A percentile compares a stretch with the other conserved stretches of the same genome.
Evolutionary conservation across 192 early-diverging fungal species (phyloP).

Genomic region (Coemansia sp.): DNA sequence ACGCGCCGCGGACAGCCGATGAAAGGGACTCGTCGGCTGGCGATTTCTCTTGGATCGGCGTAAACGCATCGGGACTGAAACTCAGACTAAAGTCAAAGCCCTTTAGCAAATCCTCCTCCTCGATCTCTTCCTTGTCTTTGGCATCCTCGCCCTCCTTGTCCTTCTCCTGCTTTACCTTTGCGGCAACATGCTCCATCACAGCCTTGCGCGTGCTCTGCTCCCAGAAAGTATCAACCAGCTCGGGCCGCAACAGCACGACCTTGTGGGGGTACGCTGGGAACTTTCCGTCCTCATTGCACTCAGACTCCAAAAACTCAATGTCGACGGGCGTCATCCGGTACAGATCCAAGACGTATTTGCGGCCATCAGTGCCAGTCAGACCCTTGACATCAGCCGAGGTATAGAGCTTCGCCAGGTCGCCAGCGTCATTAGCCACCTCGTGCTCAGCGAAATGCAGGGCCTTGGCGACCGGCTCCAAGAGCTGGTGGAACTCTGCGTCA

Average conservation of each 20-base stretch:
- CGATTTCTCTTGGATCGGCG: conserved; percentile 46
- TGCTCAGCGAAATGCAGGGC: conserved; percentile 81
- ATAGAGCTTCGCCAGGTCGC: conserved; percentile 62
- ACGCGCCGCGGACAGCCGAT: conserved; percentile 66
- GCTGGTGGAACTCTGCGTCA: conserved; percentile 73
- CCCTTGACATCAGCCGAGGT: conserved; percentile 93
- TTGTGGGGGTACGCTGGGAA: conserved; percentile 83
- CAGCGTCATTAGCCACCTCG: conserved; percentile 58
- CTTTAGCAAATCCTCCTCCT: conserved; percentile 32
- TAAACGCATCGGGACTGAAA: conserved; percentile 63
- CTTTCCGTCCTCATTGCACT: conserved; percentile 51
- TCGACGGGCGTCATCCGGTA: conserved; percentile 91
- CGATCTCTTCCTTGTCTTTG: conserved; percentile 14
- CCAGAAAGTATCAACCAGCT: conserved; percentile 84
- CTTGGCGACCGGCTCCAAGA: conserved; percentile 69
- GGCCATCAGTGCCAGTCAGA: conserved; percentile 85
- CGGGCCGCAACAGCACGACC: conserved; percentile 79
- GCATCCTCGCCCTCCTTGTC: conserved; percentile 7
- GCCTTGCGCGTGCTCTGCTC: conserved; percentile 73
- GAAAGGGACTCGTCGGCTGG: conserved; percentile 11
- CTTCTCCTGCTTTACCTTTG: conserved; percentile 32
- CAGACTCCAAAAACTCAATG: conserved; percentile 80
- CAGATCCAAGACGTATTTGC: conserved; percentile 90
- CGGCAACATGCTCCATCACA: conserved; percentile 40
- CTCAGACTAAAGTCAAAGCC: conserved; percentile 56